Percentiles rank a stretch among this genome's conserved stretches.
Evolutionary conservation across 2,329 filamentous ascomycete genomes (phyloP).

Genomic region (Chaetomium globosum): DNA sequence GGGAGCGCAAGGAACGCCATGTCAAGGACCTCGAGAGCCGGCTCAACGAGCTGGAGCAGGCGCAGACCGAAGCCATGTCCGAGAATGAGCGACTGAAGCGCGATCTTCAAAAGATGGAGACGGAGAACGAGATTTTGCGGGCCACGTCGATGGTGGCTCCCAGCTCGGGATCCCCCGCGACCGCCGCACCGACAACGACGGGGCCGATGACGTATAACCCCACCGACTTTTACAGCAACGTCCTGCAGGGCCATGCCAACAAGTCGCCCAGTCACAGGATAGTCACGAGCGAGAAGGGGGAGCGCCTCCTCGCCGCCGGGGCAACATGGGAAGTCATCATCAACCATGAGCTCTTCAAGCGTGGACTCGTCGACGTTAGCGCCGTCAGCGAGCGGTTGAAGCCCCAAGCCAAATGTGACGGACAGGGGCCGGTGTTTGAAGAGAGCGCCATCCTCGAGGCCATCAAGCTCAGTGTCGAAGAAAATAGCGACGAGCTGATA

Average conservation of each 20-base stretch:
- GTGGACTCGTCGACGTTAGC: slow-evolving; percentile 77
- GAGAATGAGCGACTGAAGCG: slow-evolving; percentile 88
- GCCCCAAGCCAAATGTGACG: slow-evolving; percentile 76
- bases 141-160: slow-evolving; percentile 64
- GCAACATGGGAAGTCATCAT: slow-evolving; percentile 92
- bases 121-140: slow-evolving; percentile 89
- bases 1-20: slow-evolving; percentile 88
- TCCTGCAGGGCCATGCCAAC: slow-evolving; percentile 64
- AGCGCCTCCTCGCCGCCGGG: slow-evolving; percentile 70
- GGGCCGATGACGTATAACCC: slow-evolving; percentile 73
- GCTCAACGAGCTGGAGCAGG: slow-evolving; percentile 73
- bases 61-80: slow-evolving; percentile 69
- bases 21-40: slow-evolving; percentile 92
- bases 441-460: slow-evolving; percentile 72
- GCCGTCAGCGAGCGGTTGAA: slow-evolving; percentile 80
- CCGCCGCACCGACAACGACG: slow-evolving; percentile 55
- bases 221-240: slow-evolving; percentile 69
- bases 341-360: slow-evolving; percentile 72
- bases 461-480: slow-evolving; percentile 76
- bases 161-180: slow-evolving; percentile 47
- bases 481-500: slow-evolving; percentile 74
- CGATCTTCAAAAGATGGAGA: slow-evolving; percentile 79
- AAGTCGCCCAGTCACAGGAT: slow-evolving; percentile 70
- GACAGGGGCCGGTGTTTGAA: slow-evolving; percentile 83
- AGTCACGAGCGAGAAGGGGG: slow-evolving; percentile 65